Evolutionary conservation across 2,329 filamentous ascomycete species (phyloP), one percentile per base, ranked within the genome.

Genomic region (Epicoccum nigrum): DNA sequence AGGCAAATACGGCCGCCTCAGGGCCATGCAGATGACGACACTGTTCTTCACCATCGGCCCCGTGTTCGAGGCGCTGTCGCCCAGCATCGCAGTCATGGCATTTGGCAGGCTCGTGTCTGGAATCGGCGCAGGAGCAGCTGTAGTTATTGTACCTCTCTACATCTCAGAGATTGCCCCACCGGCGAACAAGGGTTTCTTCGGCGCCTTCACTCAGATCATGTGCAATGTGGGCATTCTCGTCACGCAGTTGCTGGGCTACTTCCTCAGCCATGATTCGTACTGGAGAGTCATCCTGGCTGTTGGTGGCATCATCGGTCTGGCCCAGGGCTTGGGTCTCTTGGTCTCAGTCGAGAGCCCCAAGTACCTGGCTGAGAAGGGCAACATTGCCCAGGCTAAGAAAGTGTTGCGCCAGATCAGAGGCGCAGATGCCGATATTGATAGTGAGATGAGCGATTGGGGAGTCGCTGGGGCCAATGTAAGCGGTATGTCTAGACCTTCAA

Each of bases 131-230:
- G 94, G 94, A 17, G 90, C 92, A 2, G 85, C 92, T 1, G 93
- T 94, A 2, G 94, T 99, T 16, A 90, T 97, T 28, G 92, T 95
- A 2, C 94, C 94, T 0, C 84, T 99, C 16, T 99, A 96, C 77
- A 91, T 99, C 62, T 92, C 91, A 37, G 94, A 99, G 74, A 83
- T 97, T 20, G 87, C 92, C 0, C 94, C 93, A 31, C 74, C 74
- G 1, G 70, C 68, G 13, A 83, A 87, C 59, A 84, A 86, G 46
- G 92, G 92, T 4, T 85, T 96, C 56, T 97, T 96, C 63, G 85
- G 85, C 9, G 79, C 81, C 28, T 88, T 95, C 74, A 97, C 94
- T 0, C 93, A 99, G 71, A 86, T 97, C 67, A 92, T 92, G 74
- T 92, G 92, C 78, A 97, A 97, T 67, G 78, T 92, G 19, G 94